A percentile compares a stretch with the other conserved stretches of the same genome.
These are phyloP conservation scores for Hypoxylon perforatum DNA, from an alignment of 495 filamentous ascomycete species.

Conservation along the genomic window DNA sequence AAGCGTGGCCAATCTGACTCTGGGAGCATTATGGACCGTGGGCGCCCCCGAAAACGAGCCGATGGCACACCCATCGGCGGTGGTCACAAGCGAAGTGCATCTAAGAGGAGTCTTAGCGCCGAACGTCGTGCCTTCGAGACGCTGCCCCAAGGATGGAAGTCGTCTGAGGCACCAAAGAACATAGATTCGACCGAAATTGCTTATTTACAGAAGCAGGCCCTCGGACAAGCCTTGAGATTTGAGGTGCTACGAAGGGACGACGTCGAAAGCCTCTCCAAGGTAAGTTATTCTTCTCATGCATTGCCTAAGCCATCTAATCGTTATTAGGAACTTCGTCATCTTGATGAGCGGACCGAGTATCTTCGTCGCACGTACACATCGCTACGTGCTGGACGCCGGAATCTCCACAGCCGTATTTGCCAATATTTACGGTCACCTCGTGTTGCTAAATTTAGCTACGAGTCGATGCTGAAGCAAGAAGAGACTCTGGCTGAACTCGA, in stretches of 20 bases:
- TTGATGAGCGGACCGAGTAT: slow-evolving; percentile 80
- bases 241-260: slow-evolving; percentile 74
- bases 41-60: slow-evolving; percentile 63
- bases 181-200: slow-evolving; percentile 64
- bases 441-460: slow-evolving; percentile 71
- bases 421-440: slow-evolving; percentile 72
- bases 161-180: slow-evolving; percentile 59
- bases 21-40: slow-evolving; percentile 69
- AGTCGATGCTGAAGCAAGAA: slow-evolving; percentile 78
- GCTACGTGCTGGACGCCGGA: slow-evolving; percentile 73
- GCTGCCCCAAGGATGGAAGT: slow-evolving; percentile 68
- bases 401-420: slow-evolving; percentile 75
- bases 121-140: slow-evolving; percentile 64
- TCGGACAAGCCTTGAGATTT: slow-evolving; percentile 71
- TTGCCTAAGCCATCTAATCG: slow-evolving; percentile 25
- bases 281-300: slow-evolving; percentile 45
- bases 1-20: slow-evolving; percentile 66
- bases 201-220: slow-evolving; percentile 68
- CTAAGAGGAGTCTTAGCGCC: slow-evolving; percentile 54
- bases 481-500: slow-evolving; percentile 78
- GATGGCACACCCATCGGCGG: slow-evolving; percentile 49
- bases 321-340: slow-evolving; percentile 68
- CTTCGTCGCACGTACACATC: slow-evolving; percentile 74
- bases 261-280: slow-evolving; percentile 72
- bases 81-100: slow-evolving; percentile 48